Percentiles rank a stretch among this genome's conserved stretches.
Conservation (phyloP, 176 grass and related monocot species). For the Thinopyrum elongatum region DNA sequence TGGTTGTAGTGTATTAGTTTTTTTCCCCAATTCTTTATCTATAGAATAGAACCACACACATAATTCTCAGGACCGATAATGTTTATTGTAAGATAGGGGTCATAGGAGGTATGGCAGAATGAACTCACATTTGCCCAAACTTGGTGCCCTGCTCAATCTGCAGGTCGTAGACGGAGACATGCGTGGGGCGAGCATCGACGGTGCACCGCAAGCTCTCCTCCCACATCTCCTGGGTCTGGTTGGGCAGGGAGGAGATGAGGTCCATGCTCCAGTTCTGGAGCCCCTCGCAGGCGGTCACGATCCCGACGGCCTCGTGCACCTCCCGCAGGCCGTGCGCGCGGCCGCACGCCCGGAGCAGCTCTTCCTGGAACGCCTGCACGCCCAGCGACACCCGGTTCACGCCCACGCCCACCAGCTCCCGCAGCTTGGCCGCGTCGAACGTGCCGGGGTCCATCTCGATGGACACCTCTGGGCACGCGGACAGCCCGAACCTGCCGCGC, state of each 20-base stretch:
- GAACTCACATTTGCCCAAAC: conserved; percentile 62
- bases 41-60: neutral
- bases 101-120: neutral
- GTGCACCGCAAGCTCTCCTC: conserved; percentile 73
- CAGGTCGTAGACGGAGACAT: conserved; percentile 80
- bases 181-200: conserved; percentile 56
- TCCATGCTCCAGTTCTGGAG: conserved; percentile 96
- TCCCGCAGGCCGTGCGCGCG: conserved; percentile 71
- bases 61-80: neutral
- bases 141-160: conserved; percentile 91
- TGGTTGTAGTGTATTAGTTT: neutral
- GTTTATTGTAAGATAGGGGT: neutral
- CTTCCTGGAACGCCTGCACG: conserved; percentile 84
- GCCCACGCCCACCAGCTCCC: conserved; percentile 54
- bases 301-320: conserved; percentile 68
- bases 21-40: neutral
- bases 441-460: conserved; percentile 91
- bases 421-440: conserved; percentile 54
- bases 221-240: conserved; percentile 86
- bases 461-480: conserved; percentile 59
- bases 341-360: conserved; percentile 65
- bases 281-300: conserved; percentile 47
- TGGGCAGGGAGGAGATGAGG: conserved; percentile 77
- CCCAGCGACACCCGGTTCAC: conserved; percentile 87
- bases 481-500: conserved; percentile 51